These are phyloP conservation scores for Chloropicon primus DNA, from an alignment of 139 green algal genomes.

Conservation along the genomic window DNA sequence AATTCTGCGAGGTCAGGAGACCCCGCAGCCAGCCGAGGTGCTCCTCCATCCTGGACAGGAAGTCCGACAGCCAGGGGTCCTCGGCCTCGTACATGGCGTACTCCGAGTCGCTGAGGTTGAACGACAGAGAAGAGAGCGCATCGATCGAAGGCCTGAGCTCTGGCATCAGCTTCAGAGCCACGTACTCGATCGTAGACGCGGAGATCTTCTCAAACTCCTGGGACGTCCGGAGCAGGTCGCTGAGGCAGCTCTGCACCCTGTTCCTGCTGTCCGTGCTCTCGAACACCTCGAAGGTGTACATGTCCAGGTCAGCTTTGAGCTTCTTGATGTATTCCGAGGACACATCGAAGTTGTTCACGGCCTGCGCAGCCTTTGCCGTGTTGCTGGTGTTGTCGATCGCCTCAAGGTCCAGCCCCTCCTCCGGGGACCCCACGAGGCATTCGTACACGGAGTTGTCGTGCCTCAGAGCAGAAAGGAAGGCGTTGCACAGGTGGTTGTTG, in stretches of 20 bases:
- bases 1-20: conserved; percentile 54
- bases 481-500: conserved; percentile 45
- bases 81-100: conserved; percentile 45
- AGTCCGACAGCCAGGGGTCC: conserved; percentile 53
- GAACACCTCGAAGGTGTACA: conserved; percentile 32
- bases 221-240: conserved; percentile 65
- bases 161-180: conserved; percentile 50
- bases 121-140: conserved; percentile 36
- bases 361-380: conserved; percentile 20
- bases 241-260: conserved; percentile 45
- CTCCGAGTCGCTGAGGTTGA: conserved; percentile 58
- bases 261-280: conserved; percentile 40
- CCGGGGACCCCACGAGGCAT: not conserved
- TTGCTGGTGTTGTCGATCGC: conserved; percentile 25
- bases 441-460: conserved; percentile 16
- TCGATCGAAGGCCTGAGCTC: conserved; percentile 57
- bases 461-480: not conserved
- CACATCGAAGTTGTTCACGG: conserved; percentile 72
- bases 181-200: conserved; percentile 43
- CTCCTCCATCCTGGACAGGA: conserved; percentile 45
- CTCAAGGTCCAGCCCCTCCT: not conserved
- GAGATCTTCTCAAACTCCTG: conserved; percentile 43
- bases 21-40: conserved; percentile 47
- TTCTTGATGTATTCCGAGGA: conserved; percentile 61
- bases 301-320: conserved; percentile 66